Evolutionary conservation across 495 filamentous ascomycete genomes (phyloP).

Genomic region (Rusavskia elegans): DNA sequence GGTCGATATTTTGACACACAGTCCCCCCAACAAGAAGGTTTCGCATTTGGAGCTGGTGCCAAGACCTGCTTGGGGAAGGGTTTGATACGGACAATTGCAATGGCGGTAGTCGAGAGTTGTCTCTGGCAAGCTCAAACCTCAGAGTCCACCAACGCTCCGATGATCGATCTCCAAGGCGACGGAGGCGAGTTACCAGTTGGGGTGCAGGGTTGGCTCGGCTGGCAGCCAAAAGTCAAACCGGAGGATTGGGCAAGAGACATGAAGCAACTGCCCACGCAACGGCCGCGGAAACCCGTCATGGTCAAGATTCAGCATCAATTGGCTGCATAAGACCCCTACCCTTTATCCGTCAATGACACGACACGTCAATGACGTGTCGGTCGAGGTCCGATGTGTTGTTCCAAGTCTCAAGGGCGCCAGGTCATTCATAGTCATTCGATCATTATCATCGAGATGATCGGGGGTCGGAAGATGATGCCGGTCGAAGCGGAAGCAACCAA

Average conservation of each 20-base stretch:
- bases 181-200: constrained; percentile 4
- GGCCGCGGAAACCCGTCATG: constrained; percentile 4
- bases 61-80: constrained; percentile 15
- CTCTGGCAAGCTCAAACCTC: neutral
- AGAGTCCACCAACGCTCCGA: neutral
- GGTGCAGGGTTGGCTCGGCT: constrained; percentile 17
- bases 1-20: constrained; percentile 2
- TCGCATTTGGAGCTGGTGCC: constrained; percentile 16
- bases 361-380: no score
- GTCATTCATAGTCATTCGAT: no score
- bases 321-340: no score
- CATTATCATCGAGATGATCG: no score
- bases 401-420: no score
- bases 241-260: constrained; percentile 15
- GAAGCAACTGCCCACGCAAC: constrained; percentile 17
- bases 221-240: constrained; percentile 8
- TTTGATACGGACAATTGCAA: constrained; percentile 8
- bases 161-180: constrained; percentile 2
- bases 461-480: no score
- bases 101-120: constrained; percentile 4
- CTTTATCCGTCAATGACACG: no score
- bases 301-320: neutral
- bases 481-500: no score
- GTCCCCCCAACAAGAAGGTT: neutral
- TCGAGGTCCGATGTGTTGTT: no score